These are phyloP conservation scores for Fusarium sp. DNA, from an alignment of 2,329 filamentous ascomycete species.

Conservation along the genomic window DNA sequence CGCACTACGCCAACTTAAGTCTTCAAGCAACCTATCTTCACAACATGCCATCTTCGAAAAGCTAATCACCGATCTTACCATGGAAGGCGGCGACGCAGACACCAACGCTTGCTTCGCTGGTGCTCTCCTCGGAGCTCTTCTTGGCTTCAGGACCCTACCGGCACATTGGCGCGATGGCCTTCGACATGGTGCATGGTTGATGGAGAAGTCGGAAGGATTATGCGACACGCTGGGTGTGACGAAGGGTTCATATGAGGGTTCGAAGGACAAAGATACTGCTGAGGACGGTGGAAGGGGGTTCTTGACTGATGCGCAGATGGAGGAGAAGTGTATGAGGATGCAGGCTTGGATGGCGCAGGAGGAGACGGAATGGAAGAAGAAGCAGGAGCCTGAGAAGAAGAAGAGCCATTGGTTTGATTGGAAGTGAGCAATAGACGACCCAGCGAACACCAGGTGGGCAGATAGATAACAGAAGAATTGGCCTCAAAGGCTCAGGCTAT, in stretches of 20 bases:
- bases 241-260: slow-evolving; percentile 49
- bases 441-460: neutral
- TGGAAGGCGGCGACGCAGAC: slow-evolving; percentile 65
- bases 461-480: too few species aligned
- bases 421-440: slow-evolving; percentile 12
- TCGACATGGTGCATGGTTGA: slow-evolving; percentile 57
- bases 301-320: slow-evolving; percentile 53
- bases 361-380: slow-evolving; percentile 44
- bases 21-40: slow-evolving; percentile 24
- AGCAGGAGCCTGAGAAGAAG: slow-evolving; percentile 38
- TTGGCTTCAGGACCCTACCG: slow-evolving; percentile 60
- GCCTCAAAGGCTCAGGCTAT: too few species aligned
- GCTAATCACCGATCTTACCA: slow-evolving; percentile 60
- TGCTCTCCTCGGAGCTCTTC: slow-evolving; percentile 59
- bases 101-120: slow-evolving; percentile 66
- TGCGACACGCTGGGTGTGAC: slow-evolving; percentile 53
- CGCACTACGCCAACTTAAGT: slow-evolving; percentile 52
- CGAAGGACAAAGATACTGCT: slow-evolving; percentile 54
- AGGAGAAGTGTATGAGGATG: slow-evolving; percentile 49
- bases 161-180: slow-evolving; percentile 62
- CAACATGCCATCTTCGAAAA: slow-evolving; percentile 55
- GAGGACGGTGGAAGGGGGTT: slow-evolving; percentile 56
- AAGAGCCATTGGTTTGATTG: slow-evolving; percentile 39
- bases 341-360: slow-evolving; percentile 48
- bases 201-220: slow-evolving; percentile 56